phyloP scores from a whole-genome alignment of 345 rosid species.

The Firmiana major region DNA sequence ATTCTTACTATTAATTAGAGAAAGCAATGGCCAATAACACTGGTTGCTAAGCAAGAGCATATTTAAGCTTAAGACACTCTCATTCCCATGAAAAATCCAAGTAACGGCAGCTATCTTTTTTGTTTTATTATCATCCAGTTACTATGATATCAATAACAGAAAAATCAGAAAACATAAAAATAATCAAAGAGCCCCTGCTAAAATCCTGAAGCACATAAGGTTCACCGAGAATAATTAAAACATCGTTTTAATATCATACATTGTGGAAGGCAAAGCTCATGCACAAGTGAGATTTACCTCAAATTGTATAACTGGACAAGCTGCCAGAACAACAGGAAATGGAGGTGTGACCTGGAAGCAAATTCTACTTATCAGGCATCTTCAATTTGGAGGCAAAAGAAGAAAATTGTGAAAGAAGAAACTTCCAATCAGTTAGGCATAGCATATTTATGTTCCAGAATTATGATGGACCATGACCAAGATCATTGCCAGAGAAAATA shows the following conservation, averaged over 20 bases:
- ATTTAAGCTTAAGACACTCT: not conserved
- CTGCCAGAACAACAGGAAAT: slow-evolving; percentile 57
- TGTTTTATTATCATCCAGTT: not conserved
- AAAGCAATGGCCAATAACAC: not conserved
- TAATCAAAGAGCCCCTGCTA: not conserved
- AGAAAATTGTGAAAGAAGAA: not conserved
- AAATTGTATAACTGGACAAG: slow-evolving; percentile 67
- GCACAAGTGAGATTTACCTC: slow-evolving; percentile 45
- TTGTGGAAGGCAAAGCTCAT: not conserved
- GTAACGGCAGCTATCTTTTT: not conserved
- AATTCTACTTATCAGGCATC: slow-evolving; percentile 25
- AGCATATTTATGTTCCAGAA: not conserved
- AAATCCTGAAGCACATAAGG: slow-evolving; percentile 3
- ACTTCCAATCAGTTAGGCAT: not conserved
- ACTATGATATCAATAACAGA: not conserved
- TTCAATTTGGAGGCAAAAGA: not conserved
- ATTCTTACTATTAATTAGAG: not conserved
- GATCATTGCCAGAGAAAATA: not conserved
- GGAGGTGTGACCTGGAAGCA: slow-evolving; percentile 73
- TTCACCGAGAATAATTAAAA: not conserved
- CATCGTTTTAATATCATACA: not conserved
- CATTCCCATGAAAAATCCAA: not conserved
- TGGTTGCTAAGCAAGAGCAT: not conserved
- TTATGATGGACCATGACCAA: not conserved
- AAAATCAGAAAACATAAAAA: slow-evolving; percentile 1